These are phyloP conservation scores for Decorospora gaudefroyi DNA, from an alignment of 2,329 filamentous ascomycete genomes.

Conservation along the genomic window DNA sequence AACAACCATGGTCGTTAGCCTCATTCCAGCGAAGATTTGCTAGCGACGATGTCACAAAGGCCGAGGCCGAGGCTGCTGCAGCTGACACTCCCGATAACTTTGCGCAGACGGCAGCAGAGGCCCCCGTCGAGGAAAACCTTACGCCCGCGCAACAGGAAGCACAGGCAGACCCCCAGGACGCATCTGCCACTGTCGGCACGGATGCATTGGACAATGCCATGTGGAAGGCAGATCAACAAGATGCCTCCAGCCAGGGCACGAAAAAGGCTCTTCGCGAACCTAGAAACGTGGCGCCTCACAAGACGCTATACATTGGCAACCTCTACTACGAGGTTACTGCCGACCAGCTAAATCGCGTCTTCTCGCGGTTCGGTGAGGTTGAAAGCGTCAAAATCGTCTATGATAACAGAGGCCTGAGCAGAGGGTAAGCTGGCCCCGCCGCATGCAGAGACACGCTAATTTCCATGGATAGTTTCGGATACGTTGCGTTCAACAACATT, in stretches of 20 bases:
- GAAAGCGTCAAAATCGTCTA: constrained; percentile 59
- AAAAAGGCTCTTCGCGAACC: neutral
- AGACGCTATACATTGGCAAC: constrained; percentile 68
- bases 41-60: constrained; percentile 53
- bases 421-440: constrained; percentile 59
- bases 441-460: constrained; percentile 14
- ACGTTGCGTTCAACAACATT: constrained; percentile 62
- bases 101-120: constrained; percentile 44
- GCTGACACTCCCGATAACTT: constrained; percentile 37
- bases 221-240: neutral
- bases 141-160: constrained; percentile 33
- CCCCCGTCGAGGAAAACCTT: constrained; percentile 42
- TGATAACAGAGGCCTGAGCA: constrained; percentile 67
- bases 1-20: constrained; percentile 48
- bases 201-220: constrained; percentile 31
- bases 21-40: constrained; percentile 55
- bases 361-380: constrained; percentile 63
- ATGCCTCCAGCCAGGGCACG: neutral
- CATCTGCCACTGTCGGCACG: constrained; percentile 32
- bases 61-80: constrained; percentile 42
- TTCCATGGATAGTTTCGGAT: constrained; percentile 61
- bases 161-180: constrained; percentile 33
- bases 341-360: constrained; percentile 63
- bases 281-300: constrained; percentile 26
- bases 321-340: constrained; percentile 70